A percentile compares a stretch with the other conserved stretches of the same genome.
These are phyloP conservation scores for Lunasporangiospora selenospora DNA, from an alignment of 192 early-diverging fungal genomes.

Conservation along the genomic window DNA sequence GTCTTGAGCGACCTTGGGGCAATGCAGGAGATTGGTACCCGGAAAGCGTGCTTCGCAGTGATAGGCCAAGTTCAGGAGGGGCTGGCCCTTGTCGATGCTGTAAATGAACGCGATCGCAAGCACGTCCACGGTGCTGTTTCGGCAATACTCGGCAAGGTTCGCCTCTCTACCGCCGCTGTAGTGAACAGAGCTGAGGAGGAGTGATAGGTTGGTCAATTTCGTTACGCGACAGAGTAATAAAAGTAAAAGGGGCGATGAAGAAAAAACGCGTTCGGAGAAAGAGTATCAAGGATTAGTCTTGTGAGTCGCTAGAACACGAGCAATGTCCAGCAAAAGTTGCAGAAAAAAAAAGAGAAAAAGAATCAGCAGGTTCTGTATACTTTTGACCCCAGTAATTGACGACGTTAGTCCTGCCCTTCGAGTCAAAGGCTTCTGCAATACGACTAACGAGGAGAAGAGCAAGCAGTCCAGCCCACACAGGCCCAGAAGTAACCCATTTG, in stretches of 20 bases:
- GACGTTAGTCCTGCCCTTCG: constrained; percentile 19
- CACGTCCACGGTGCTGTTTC: constrained; percentile 62
- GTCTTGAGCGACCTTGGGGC: constrained; percentile 60
- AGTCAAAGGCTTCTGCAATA: constrained; percentile 4
- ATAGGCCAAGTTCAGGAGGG: constrained; percentile 63
- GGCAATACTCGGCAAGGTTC: constrained; percentile 58
- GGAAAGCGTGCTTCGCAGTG: constrained; percentile 60
- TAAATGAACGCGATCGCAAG: constrained; percentile 67
- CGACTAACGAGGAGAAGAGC: background rate
- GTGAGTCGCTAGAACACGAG: too few relatives aligned
- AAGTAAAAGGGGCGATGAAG: background rate
- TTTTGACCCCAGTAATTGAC: constrained; percentile 47
- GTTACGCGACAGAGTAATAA: too few relatives aligned
- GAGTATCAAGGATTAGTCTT: too few relatives aligned
- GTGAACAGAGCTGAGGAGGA: constrained; percentile 10
- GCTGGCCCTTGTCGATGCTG: constrained; percentile 55
- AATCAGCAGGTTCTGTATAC: background rate
- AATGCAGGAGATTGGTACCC: constrained; percentile 59
- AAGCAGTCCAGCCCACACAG: background rate
- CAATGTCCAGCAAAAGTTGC: background rate
- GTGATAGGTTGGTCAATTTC: too few relatives aligned
- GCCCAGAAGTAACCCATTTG: too few relatives aligned
- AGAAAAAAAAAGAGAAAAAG: background rate
- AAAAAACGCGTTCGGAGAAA: background rate
- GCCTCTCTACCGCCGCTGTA: constrained; percentile 9